Conservation (phyloP, 192 early-diverging fungal species). For the Umbelopsis ramanniana region DNA sequence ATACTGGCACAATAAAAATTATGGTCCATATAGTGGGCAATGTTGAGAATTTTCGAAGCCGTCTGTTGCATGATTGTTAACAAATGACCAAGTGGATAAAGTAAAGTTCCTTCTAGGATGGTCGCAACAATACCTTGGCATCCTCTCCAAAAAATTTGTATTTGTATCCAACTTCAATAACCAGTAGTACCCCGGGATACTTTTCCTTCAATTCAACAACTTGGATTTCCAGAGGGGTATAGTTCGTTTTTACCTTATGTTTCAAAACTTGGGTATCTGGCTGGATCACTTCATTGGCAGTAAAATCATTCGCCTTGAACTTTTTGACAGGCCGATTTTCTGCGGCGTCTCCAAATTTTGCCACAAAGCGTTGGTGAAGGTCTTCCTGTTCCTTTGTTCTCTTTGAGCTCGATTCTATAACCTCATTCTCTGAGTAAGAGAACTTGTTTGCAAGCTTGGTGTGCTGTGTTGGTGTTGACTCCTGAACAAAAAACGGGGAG, state of each 20-base stretch:
- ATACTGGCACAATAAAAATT: slow-evolving; percentile 83
- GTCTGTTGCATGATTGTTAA: slow-evolving; percentile 42
- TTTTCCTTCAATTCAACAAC: slow-evolving; percentile 73
- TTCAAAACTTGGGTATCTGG: not conserved
- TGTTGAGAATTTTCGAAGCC: slow-evolving; percentile 75
- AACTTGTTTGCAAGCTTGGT: slow-evolving; percentile 1
- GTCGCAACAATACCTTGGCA: slow-evolving; percentile 59
- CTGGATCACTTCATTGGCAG: not conserved
- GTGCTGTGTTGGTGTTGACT: not conserved
- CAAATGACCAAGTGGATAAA: not conserved
- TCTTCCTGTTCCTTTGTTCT: not conserved
- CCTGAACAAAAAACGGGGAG: not conserved
- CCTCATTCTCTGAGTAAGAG: not conserved
- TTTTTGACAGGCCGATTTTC: slow-evolving; percentile 23
- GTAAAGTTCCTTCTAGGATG: not conserved
- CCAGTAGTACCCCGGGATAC: slow-evolving; percentile 75
- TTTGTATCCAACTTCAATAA: slow-evolving; percentile 95
- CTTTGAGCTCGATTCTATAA: not conserved
- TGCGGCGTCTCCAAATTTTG: slow-evolving; percentile 20
- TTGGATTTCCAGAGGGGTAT: slow-evolving; percentile 87
- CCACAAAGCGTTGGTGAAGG: slow-evolving; percentile 25
- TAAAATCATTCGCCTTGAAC: slow-evolving; percentile 28
- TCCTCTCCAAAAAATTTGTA: slow-evolving; percentile 92
- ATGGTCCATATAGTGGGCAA: slow-evolving; percentile 79
- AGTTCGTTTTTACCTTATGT: slow-evolving; percentile 42